Evolutionary conservation across 345 rosid species (phyloP).

Genomic region (Populus pruinosa): DNA sequence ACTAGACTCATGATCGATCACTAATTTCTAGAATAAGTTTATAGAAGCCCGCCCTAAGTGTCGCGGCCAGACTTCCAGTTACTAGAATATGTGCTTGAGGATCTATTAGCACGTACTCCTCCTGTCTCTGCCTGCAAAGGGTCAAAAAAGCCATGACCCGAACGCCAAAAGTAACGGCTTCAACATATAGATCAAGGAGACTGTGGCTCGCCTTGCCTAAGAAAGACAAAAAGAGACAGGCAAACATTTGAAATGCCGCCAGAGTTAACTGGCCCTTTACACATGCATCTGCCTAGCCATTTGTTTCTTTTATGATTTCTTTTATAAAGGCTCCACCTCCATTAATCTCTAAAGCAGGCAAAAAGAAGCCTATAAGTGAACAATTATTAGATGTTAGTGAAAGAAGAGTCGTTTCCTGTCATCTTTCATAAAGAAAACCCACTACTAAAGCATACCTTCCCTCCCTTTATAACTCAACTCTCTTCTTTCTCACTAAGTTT

Average conservation of each 20-base stretch:
- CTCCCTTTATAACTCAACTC: constrained; percentile 25
- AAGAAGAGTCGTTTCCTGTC: constrained; percentile 14
- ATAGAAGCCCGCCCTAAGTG: too few species aligned
- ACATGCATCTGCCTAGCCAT: constrained; percentile 8
- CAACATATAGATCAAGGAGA: neutral
- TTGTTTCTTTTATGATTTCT: constrained; percentile 4
- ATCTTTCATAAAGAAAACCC: constrained; percentile 47
- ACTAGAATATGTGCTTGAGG: neutral
- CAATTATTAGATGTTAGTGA: constrained; percentile 24
- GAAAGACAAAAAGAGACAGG: constrained; percentile 4
- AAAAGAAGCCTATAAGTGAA: constrained; percentile 26
- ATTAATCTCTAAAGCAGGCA: constrained; percentile 17
- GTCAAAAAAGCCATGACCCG: neutral
- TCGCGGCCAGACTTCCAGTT: too few species aligned
- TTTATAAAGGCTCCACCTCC: constrained; percentile 26
- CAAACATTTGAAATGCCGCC: constrained; percentile 12
- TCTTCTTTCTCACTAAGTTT: constrained; percentile 44
- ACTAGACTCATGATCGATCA: too few species aligned
- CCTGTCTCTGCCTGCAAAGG: too few species aligned
- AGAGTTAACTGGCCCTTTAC: constrained; percentile 19
- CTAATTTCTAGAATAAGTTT: too few species aligned
- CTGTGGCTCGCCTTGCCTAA: neutral
- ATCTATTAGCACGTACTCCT: too few species aligned
- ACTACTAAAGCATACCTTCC: constrained; percentile 44
- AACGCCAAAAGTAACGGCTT: neutral